These are phyloP conservation scores for Paramecium biaurelia DNA, from an alignment of 73 alveolate species.

Conservation along the genomic window DNA sequence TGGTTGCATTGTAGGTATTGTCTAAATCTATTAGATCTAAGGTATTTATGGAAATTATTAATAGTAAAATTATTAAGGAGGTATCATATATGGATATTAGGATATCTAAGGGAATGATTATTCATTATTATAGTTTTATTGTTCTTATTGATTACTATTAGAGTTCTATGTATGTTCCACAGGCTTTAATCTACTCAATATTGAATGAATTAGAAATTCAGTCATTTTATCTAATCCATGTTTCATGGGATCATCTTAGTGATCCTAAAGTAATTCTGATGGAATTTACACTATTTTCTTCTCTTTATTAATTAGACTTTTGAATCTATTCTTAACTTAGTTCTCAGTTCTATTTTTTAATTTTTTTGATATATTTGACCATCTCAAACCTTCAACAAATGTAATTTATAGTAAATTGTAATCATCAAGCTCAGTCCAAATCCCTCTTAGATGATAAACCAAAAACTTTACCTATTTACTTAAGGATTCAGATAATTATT, in stretches of 20 bases:
- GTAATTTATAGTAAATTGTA: background rate
- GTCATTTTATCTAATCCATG: slow-evolving; percentile 25
- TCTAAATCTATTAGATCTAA: background rate
- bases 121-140: background rate
- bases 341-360: slow-evolving; percentile 61
- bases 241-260: background rate
- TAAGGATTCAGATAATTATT: slow-evolving; percentile 36
- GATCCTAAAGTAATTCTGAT: background rate
- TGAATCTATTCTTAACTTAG: slow-evolving; percentile 59
- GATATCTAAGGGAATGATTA: background rate
- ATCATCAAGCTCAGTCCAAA: slow-evolving; percentile 40
- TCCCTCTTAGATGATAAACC: slow-evolving; percentile 12
- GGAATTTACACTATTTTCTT: background rate
- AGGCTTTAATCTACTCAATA: slow-evolving; percentile 13
- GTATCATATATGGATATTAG: background rate
- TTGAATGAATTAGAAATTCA: background rate
- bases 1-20: background rate
- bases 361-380: slow-evolving; percentile 63
- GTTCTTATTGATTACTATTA: background rate
- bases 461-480: slow-evolving; percentile 9
- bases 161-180: background rate
- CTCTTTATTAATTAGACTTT: slow-evolving; percentile 58
- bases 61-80: background rate
- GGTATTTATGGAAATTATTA: background rate
- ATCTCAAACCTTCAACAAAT: slow-evolving; percentile 18